Evolutionary conservation across 768 basidiomycete genomes (phyloP).

Genomic region (Lactifluus volemus): DNA sequence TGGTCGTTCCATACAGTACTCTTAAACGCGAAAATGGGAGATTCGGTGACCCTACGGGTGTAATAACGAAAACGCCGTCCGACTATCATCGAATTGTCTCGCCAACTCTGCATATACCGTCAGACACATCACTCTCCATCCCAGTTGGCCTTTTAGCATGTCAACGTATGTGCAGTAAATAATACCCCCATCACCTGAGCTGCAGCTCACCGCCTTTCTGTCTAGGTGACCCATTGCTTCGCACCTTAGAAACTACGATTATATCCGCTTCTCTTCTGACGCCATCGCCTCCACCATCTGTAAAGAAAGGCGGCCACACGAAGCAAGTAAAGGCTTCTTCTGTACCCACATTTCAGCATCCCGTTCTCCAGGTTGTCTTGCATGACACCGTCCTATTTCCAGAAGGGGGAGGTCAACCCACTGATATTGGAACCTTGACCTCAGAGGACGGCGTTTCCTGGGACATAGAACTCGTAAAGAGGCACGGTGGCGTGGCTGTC

Average conservation of each 20-base stretch:
- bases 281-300: constrained; percentile 30
- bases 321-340: constrained; percentile 51
- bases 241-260: constrained; percentile 48
- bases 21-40: too few relatives aligned
- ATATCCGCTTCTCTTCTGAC: constrained; percentile 42
- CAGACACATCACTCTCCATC: constrained; percentile 40
- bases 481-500: constrained; percentile 65
- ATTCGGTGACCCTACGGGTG: too few relatives aligned
- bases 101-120: constrained; percentile 45
- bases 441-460: constrained; percentile 38
- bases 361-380: constrained; percentile 56
- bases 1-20: constrained; percentile 29
- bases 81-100: constrained; percentile 63
- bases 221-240: constrained; percentile 62
- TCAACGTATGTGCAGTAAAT: constrained; percentile 44
- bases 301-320: constrained; percentile 35
- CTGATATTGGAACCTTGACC: constrained; percentile 55
- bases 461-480: constrained; percentile 56
- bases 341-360: constrained; percentile 35
- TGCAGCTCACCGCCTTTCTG: neutral
- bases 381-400: constrained; percentile 78
- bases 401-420: constrained; percentile 76
- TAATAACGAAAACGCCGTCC: constrained; percentile 33
- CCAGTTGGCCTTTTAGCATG: constrained; percentile 75
- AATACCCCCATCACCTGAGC: neutral